Evolutionary conservation across 78 protist species (phyloP), one percentile per base, ranked within the genome.

Genomic region (Goniomonas avonlea): DNA sequence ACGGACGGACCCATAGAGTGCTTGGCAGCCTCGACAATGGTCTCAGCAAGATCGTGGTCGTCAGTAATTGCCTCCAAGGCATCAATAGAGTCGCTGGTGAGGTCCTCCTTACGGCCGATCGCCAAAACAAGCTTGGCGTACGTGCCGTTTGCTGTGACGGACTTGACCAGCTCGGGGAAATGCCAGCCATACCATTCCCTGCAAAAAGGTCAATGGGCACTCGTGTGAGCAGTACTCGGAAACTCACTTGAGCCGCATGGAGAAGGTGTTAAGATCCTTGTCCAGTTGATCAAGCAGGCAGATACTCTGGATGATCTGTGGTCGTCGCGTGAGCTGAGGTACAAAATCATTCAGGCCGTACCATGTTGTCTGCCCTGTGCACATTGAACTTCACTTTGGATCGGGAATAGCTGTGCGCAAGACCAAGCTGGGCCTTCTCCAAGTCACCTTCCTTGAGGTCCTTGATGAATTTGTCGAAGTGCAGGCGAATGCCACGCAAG

Each of bases 121-220:
- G 15, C 9, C 47, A 32, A 31, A 7, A 73, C 93, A 38, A 86
- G 18, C 55, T 65, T 66, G 40, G 95, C 95, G 59, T 79, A 94
- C 53, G 21, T 35, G 80, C 60, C 74, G 88, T 90, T 92, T 76
- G 95, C 98, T 11, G 77, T 40, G 50, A 93, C 91, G 60, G 95
- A 80, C 81, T 79, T 87, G 63, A 85, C 78, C 29, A 98, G 63
- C 87, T 98, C 99, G 35, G 99, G 99, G 92, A 98, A 98, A 79
- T 94, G 98, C 94, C 98, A 95, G 40, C 90, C 63, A 77, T 98
- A 96, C 99, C 99, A 98, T 84, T 98, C 99, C 29, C 93, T 78
- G 34, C n/a, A n/a, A n/a, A n/a, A n/a, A n/a, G n/a, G n/a, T n/a
- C n/a, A n/a, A n/a, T n/a, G n/a, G n/a, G n/a, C n/a, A n/a, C n/a